These are phyloP conservation scores for Candida anutae DNA, from an alignment of 1,139 yeast species.

Conservation along the genomic window DNA sequence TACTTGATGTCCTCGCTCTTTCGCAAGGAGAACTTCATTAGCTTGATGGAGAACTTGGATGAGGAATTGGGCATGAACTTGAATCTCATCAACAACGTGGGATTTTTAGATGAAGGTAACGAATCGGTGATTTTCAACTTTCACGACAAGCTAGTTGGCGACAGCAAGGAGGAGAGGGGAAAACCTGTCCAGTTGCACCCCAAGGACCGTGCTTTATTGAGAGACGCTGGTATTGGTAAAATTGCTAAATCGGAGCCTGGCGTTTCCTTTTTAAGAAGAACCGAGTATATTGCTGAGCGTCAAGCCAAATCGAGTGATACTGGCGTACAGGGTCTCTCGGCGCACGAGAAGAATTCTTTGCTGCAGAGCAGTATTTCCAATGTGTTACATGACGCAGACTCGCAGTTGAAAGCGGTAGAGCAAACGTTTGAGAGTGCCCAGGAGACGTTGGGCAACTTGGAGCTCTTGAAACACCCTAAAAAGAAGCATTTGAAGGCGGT, in stretches of 20 bases:
- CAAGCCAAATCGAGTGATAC: conserved; percentile 13
- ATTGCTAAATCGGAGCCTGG: conserved; percentile 47
- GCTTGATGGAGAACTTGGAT: conserved; percentile 56
- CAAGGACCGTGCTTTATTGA: conserved; percentile 64
- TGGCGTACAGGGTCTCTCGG: conserved; percentile 6
- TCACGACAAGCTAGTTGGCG: too few relatives aligned
- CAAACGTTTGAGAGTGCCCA: conserved; percentile 61
- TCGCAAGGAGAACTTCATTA: conserved; percentile 65
- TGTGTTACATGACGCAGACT: conserved; percentile 47
- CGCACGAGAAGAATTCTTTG: conserved; percentile 7
- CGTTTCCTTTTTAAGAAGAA: conserved; percentile 86
- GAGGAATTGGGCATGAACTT: conserved; percentile 75
- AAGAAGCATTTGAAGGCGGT: conserved; percentile 71
- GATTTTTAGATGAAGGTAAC: conserved; percentile 59
- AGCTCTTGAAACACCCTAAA: conserved; percentile 62
- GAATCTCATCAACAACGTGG: conserved; percentile 62
- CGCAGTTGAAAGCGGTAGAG: conserved; percentile 65
- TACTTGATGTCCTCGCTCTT: conserved; percentile 66
- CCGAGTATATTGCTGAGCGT: conserved; percentile 72
- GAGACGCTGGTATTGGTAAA: conserved; percentile 62
- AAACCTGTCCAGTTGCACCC: conserved; percentile 51
- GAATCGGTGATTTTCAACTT: conserved; percentile 35
- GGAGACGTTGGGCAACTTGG: conserved; percentile 36
- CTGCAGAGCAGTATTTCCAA: conserved; percentile 6
- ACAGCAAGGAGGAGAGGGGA: conserved; percentile 8